Evolutionary conservation across 495 filamentous ascomycete species (phyloP).

Genomic region (Penicillium cataractarum): DNA sequence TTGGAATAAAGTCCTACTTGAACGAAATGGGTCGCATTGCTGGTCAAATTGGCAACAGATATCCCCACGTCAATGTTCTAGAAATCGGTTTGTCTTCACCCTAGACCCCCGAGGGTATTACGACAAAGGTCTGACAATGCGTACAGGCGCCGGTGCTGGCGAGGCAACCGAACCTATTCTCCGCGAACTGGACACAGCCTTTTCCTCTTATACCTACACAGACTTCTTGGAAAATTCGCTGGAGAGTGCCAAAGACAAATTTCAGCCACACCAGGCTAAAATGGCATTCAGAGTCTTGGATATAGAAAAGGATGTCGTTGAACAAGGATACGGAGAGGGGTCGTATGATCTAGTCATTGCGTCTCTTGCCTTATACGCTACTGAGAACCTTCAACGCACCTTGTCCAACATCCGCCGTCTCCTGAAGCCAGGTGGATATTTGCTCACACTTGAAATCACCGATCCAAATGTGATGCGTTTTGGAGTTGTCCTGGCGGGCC

Average conservation of each 20-base stretch:
- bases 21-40: slow-evolving; percentile 23
- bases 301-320: slow-evolving; percentile 37
- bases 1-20: slow-evolving; percentile 21
- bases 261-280: slow-evolving; percentile 22
- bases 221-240: slow-evolving; percentile 54
- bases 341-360: slow-evolving; percentile 55
- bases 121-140: slow-evolving; percentile 13
- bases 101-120: no score
- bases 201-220: slow-evolving; percentile 53
- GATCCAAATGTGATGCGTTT: slow-evolving; percentile 32
- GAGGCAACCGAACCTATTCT: slow-evolving; percentile 44
- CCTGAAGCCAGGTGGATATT: slow-evolving; percentile 57
- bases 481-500: slow-evolving; percentile 38
- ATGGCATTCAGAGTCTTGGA: slow-evolving; percentile 53
- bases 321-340: slow-evolving; percentile 47
- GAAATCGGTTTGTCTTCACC: slow-evolving; percentile 35
- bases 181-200: slow-evolving; percentile 11
- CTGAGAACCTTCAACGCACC: slow-evolving; percentile 28
- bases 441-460: slow-evolving; percentile 52
- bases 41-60: slow-evolving; percentile 39
- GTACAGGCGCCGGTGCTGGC: slow-evolving; percentile 40
- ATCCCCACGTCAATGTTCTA: slow-evolving; percentile 36
- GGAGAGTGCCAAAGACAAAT: slow-evolving; percentile 24
- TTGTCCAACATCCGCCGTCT: slow-evolving; percentile 37
- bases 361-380: slow-evolving; percentile 30